Conservation (phyloP, 2,329 filamentous ascomycete species). For the Leptographium flavum region DNA sequence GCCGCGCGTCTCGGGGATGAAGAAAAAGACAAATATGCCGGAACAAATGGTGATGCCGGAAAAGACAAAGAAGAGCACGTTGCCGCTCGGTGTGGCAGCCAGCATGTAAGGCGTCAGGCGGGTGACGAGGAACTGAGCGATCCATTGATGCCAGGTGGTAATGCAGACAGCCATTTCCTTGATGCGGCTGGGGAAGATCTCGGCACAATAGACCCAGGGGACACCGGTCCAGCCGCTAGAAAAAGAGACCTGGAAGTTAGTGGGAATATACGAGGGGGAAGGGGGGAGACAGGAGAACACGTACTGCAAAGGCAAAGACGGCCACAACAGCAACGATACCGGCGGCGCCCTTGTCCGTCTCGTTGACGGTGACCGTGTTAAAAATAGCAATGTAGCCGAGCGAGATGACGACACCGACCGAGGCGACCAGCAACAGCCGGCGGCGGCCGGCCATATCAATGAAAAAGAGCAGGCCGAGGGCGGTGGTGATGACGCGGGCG, state of each 20-base stretch:
- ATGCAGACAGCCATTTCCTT: constrained; percentile 15
- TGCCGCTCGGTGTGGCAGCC: neutral
- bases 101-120: constrained; percentile 18
- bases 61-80: constrained; percentile 3
- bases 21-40: neutral
- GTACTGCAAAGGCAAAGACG: neutral
- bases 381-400: constrained; percentile 18
- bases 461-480: neutral
- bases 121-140: constrained; percentile 16
- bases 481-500: constrained; percentile 7
- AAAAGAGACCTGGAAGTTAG: constrained; percentile 17
- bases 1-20: constrained; percentile 5
- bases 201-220: constrained; percentile 14
- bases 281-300: neutral
- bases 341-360: neutral
- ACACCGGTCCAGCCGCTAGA: constrained; percentile 20
- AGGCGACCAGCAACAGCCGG: constrained; percentile 12
- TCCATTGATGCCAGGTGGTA: constrained; percentile 17
- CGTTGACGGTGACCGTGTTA: neutral
- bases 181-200: constrained; percentile 15
- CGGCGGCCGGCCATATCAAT: constrained; percentile 13
- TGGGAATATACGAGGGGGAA: neutral
- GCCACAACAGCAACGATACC: neutral
- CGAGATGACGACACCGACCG: constrained; percentile 9
- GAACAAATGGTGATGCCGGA: neutral